phyloP scores from a whole-genome alignment of 179 eudicot species.

The Beta corolliflora region DNA sequence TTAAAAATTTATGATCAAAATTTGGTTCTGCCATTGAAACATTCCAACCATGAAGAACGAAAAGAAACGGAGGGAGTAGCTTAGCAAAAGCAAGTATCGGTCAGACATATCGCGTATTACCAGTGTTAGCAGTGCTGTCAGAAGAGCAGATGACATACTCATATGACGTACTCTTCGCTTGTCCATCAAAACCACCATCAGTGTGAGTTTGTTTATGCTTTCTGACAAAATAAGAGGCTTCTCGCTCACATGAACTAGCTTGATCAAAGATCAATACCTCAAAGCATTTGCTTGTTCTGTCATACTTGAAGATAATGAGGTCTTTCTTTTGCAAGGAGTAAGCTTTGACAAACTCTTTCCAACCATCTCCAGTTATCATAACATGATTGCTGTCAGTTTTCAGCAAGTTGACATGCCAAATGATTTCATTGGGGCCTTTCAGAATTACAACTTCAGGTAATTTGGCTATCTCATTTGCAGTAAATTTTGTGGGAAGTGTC shows the following conservation, averaged over 20 bases:
- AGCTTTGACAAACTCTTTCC: slow-evolving; percentile 42
- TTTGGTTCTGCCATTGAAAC: background rate
- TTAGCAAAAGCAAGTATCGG: background rate
- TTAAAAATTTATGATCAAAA: too few relatives aligned
- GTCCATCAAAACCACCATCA: slow-evolving; percentile 2
- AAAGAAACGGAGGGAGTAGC: background rate
- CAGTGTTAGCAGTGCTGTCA: background rate
- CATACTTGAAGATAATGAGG: slow-evolving; percentile 41
- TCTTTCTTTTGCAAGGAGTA: slow-evolving; percentile 36
- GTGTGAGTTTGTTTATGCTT: slow-evolving; percentile 19
- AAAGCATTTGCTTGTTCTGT: slow-evolving; percentile 27
- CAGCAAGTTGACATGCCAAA: slow-evolving; percentile 35
- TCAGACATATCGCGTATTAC: background rate
- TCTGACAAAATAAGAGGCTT: slow-evolving; percentile 40
- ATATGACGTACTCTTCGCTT: background rate
- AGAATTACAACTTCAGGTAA: slow-evolving; percentile 29
- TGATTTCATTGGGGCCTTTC: slow-evolving; percentile 42
- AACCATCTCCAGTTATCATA: slow-evolving; percentile 31
- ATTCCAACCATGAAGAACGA: too few relatives aligned
- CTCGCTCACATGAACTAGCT: slow-evolving; percentile 43
- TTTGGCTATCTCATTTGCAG: slow-evolving; percentile 26
- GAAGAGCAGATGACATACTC: slow-evolving; percentile 1
- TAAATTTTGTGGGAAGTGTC: slow-evolving; percentile 44
- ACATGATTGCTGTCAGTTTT: slow-evolving; percentile 19
- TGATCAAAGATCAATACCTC: slow-evolving; percentile 42